These are phyloP conservation scores for Stemphylium vesicarium DNA, from an alignment of 2,329 filamentous ascomycete genomes.

Conservation along the genomic window DNA sequence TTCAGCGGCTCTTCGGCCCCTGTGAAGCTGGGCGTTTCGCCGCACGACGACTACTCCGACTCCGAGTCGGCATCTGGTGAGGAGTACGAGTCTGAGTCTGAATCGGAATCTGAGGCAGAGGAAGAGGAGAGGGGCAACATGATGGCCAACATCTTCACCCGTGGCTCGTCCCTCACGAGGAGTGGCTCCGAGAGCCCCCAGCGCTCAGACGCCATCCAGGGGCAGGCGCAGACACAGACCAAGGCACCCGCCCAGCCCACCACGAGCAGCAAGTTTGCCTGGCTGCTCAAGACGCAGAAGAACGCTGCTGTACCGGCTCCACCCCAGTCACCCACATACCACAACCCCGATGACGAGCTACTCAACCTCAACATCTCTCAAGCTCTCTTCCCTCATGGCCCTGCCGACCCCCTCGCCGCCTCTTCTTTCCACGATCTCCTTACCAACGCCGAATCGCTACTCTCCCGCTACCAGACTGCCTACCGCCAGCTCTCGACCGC, in stretches of 20 bases:
- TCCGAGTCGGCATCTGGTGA: constrained; percentile 37
- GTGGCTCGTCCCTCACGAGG: constrained; percentile 35
- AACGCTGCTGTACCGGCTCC: constrained; percentile 36
- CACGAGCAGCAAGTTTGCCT: constrained; percentile 43
- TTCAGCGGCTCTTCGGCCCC: constrained; percentile 61
- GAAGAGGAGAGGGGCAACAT: constrained; percentile 38
- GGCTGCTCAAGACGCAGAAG: constrained; percentile 47
- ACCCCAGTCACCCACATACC: constrained; percentile 38
- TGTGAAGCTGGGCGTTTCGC: constrained; percentile 53
- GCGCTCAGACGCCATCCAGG: constrained; percentile 21
- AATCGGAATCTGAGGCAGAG: constrained; percentile 28
- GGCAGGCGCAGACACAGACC: constrained; percentile 21
- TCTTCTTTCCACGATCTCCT: constrained; percentile 64
- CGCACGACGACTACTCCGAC: constrained; percentile 38
- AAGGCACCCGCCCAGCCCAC: constrained; percentile 32
- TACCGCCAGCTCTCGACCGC: constrained; percentile 55
- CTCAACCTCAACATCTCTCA: constrained; percentile 61
- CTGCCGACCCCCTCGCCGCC: constrained; percentile 56
- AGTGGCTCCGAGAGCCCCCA: constrained; percentile 29
- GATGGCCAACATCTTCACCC: constrained; percentile 45
- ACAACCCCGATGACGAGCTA: constrained; percentile 56
- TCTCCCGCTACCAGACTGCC: constrained; percentile 62
- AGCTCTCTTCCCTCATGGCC: constrained; percentile 61
- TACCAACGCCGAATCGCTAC: constrained; percentile 61
- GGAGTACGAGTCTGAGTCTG: constrained; percentile 32